These are phyloP conservation scores for Petasospora fabianii DNA, from an alignment of 1,139 yeast species.

Conservation along the genomic window DNA sequence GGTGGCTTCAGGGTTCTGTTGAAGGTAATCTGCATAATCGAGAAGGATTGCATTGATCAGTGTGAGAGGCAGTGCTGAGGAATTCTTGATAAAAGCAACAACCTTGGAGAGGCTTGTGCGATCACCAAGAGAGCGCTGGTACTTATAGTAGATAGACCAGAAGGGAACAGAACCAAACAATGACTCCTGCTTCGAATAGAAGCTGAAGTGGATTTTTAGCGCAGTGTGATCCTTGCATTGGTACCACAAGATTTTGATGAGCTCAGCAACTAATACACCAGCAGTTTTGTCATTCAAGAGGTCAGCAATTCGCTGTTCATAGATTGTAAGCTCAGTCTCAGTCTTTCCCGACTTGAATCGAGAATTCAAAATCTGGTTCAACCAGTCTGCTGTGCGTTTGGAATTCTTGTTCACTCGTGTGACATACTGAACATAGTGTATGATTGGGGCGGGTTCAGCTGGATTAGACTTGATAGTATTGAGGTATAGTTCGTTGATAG, in stretches of 20 bases:
- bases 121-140: slow-evolving; percentile 43
- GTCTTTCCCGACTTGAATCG: slow-evolving; percentile 21
- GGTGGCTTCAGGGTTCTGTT: slow-evolving; percentile 19
- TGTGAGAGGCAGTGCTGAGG: slow-evolving; percentile 45
- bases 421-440: slow-evolving; percentile 22
- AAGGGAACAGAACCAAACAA: slow-evolving; percentile 43
- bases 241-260: slow-evolving; percentile 37
- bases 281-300: slow-evolving; percentile 33
- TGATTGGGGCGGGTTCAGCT: slow-evolving; percentile 19
- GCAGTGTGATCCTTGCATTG: slow-evolving; percentile 31
- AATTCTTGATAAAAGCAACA: slow-evolving; percentile 39
- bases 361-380: slow-evolving; percentile 26
- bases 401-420: slow-evolving; percentile 21
- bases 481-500: slow-evolving; percentile 22
- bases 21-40: slow-evolving; percentile 33
- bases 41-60: slow-evolving; percentile 41
- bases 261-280: slow-evolving; percentile 35
- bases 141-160: slow-evolving; percentile 56
- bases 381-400: slow-evolving; percentile 23
- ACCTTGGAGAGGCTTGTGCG: slow-evolving; percentile 30
- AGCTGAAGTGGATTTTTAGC: slow-evolving; percentile 42
- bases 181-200: slow-evolving; percentile 36
- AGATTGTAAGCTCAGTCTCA: slow-evolving; percentile 16
- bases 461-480: slow-evolving; percentile 15
- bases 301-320: slow-evolving; percentile 26